Base-by-base conservation (phyloP, 495 filamentous ascomycete species). In the Immersiella caudata region DNA sequence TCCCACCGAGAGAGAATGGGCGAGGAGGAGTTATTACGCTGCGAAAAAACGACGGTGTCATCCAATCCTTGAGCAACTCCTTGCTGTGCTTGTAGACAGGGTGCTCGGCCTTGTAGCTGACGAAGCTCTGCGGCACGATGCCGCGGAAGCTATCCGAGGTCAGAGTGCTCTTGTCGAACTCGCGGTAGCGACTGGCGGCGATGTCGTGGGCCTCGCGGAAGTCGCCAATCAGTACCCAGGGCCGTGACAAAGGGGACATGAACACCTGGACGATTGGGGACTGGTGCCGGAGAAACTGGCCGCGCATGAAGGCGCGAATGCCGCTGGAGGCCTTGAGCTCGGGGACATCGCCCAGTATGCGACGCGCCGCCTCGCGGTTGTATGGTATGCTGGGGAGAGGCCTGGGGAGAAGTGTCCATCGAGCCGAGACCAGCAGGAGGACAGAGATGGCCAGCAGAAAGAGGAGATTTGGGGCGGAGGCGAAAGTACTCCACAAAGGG, bases 221-320 rank as follows among this genome's bases (percentile, higher is more conserved):
- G 60, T 82, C 79, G 21, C 67, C 66, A 3, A 82, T 12, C 5
- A 81, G 35, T 14, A 81, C 60, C 58, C 63, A 73, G 2, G 80
- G 79, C 60, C 69, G 68, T 0, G 57, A 33, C 7, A 81, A 72
- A 2, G 76, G 79, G 24, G 51, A n/a, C 11, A 76, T 50, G 64
- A 80, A 81, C 14, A 80, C 33, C 65, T 82, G 81, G 12, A 68
- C 52, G 5, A 83, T 70, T 0, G 80, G 79, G 16, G 79, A 72
- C 21, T 76, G 63, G 35, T 63, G 58, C 21, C 57, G 24, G 16
- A 24, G 16, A 18, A 60, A 36, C 57, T 60, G 57, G 25, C 2
- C 57, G 25, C 27, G 57, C 25, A 33, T 33, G 25, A 29, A 60
- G 24, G 27, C 24, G 24, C 57, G 57, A 6, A 60, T 36, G 16